These are phyloP conservation scores for Bruguiera gymnorhiza DNA, from an alignment of 345 rosid genomes.

Conservation along the genomic window DNA sequence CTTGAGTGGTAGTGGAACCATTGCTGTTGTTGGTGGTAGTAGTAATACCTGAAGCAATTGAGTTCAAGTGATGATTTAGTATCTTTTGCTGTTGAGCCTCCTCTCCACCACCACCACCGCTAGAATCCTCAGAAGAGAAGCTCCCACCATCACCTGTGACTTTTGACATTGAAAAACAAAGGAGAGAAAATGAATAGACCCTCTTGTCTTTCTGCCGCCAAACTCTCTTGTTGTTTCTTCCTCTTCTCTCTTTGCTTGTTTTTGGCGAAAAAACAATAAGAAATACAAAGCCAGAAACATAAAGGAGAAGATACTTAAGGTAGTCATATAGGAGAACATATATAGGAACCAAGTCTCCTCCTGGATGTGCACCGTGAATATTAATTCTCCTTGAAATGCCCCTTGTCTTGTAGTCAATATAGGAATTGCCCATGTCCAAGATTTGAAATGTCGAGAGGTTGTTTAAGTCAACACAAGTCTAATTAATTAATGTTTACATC, in stretches of 20 bases:
- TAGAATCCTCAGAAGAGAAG: constrained; percentile 29
- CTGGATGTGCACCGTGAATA: constrained; percentile 16
- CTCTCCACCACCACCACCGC: constrained; percentile 19
- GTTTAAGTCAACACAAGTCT: not conserved
- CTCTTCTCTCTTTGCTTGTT: constrained; percentile 7
- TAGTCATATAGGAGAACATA: not conserved
- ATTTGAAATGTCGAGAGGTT: not conserved
- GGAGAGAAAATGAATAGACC: not conserved
- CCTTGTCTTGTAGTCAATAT: constrained; percentile 12
- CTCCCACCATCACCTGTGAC: constrained; percentile 32
- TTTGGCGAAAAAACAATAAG: not conserved
- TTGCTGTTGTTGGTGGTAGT: constrained; percentile 14
- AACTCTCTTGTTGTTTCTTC: constrained; percentile 17
- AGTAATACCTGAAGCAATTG: constrained; percentile 22
- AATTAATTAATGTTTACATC: too few species aligned
- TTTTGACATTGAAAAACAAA: constrained; percentile 36
- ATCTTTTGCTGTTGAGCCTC: constrained; percentile 12
- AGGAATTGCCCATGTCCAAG: constrained; percentile 10
- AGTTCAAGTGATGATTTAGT: constrained; percentile 15
- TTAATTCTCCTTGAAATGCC: constrained; percentile 10
- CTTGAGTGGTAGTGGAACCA: constrained; percentile 24
- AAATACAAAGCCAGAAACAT: not conserved
- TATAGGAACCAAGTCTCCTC: constrained; percentile 15
- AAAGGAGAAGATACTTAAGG: constrained; percentile 4
- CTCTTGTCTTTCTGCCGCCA: constrained; percentile 27